phyloP scores from a whole-genome alignment of 2,329 filamentous ascomycete species.

The Lomentospora prolificans region DNA sequence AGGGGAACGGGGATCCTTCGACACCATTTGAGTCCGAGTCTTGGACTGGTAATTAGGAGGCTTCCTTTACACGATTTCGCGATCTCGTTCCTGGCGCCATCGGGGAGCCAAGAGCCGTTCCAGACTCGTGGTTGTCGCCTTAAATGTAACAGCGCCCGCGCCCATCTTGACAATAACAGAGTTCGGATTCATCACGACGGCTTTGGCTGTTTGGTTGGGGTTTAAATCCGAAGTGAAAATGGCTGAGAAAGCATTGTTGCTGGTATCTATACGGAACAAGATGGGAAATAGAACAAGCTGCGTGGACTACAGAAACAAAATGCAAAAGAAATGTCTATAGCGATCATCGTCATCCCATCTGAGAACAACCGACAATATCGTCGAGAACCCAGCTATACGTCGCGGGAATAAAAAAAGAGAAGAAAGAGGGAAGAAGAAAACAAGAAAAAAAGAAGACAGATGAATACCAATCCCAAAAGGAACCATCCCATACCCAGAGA shows the following conservation, averaged over 20 bases:
- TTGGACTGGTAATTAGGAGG: no score
- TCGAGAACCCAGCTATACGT: not conserved
- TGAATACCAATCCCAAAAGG: slow-evolving; percentile 2
- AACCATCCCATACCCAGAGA: not conserved
- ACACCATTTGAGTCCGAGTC: no score
- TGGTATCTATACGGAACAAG: slow-evolving; percentile 6
- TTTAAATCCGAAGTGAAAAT: no score
- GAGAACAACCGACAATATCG: not conserved
- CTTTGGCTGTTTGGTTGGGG: no score
- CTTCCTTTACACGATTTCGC: no score
- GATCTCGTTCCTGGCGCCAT: no score
- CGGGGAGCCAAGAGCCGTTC: no score
- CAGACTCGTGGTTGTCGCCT: no score
- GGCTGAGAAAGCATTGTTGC: slow-evolving; percentile 1
- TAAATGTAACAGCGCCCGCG: no score
- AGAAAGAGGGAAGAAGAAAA: not conserved
- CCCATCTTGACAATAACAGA: no score
- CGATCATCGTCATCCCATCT: not conserved
- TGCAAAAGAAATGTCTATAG: not conserved
- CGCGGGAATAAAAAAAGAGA: not conserved
- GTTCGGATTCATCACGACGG: no score
- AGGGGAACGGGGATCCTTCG: no score
- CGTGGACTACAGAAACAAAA: not conserved
- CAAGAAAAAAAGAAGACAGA: not conserved
- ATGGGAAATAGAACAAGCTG: not conserved